phyloP scores from a whole-genome alignment of 257 asterid species.

The Solanum infundibuliforme region DNA sequence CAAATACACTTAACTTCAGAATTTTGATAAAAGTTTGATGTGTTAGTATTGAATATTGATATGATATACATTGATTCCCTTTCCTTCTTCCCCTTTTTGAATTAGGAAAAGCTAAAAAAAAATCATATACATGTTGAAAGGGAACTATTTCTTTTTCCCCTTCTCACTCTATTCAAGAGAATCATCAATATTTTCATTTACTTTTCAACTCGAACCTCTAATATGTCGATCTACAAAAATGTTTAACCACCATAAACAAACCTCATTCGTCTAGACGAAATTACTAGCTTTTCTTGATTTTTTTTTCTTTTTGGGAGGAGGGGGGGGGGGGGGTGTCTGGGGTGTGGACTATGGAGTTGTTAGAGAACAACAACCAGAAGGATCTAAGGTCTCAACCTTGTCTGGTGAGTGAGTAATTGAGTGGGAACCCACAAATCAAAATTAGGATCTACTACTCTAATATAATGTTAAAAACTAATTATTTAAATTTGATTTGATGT shows the following conservation, averaged over 20 bases:
- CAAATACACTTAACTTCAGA: not conserved
- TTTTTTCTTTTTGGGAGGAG: not conserved
- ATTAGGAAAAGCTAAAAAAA: not conserved
- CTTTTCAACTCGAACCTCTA: not conserved
- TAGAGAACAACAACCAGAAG: constrained; percentile 16
- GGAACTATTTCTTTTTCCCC: not conserved
- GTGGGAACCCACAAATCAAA: constrained; percentile 45
- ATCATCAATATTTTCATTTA: not conserved
- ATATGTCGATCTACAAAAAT: not conserved
- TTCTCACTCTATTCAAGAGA: not conserved
- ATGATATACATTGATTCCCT: too few relatives aligned
- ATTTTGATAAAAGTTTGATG: too few relatives aligned
- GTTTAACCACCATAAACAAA: not conserved
- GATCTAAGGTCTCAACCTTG: constrained; percentile 25
- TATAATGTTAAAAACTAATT: constrained; percentile 6
- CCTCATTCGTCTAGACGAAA: not conserved
- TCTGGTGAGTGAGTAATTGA: constrained; percentile 15
- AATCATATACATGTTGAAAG: not conserved
- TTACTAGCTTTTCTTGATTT: not conserved
- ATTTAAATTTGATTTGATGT: constrained; percentile 7
- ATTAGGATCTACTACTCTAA: constrained; percentile 31
- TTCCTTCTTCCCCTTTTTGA: too few relatives aligned
- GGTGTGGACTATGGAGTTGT: not conserved
- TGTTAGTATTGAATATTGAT: too few relatives aligned
- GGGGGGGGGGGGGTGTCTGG: too few relatives aligned